A percentile compares a stretch with the other conserved stretches of the same genome.
Conservation (phyloP, 75 land plant genomes). For the Picea glauca region DNA sequence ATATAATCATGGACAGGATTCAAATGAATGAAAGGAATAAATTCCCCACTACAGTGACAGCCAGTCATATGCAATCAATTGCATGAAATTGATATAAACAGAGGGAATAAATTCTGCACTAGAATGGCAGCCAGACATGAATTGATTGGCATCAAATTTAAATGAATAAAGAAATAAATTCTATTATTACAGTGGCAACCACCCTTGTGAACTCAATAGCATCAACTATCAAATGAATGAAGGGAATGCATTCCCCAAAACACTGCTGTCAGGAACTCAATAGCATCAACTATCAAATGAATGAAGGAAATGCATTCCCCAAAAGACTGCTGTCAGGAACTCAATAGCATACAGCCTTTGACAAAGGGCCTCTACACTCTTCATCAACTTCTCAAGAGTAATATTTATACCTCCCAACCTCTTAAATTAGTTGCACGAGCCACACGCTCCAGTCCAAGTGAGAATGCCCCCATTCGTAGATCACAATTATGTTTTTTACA, state of each 20-base stretch:
- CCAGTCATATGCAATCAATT: background rate
- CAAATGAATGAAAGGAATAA: slow-evolving; percentile 5
- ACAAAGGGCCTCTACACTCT: no score
- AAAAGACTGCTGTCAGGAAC: no score
- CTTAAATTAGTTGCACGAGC: slow-evolving; percentile 83
- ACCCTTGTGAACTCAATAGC: no score
- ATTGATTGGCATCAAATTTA: background rate
- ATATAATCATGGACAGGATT: background rate
- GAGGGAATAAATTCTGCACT: background rate
- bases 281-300: no score
- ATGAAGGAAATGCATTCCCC: no score
- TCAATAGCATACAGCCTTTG: no score
- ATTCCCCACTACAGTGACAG: background rate
- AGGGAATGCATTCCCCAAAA: no score
- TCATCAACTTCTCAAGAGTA: background rate
- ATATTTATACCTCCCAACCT: slow-evolving; percentile 81
- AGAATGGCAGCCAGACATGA: background rate
- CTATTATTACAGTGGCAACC: no score
- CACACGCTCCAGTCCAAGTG: slow-evolving; percentile 82
- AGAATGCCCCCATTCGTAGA: slow-evolving; percentile 94
- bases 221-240: no score
- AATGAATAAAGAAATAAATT: background rate
- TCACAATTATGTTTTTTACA: slow-evolving; percentile 81
- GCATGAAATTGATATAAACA: background rate
- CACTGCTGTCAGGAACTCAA: no score